These are phyloP conservation scores for Melocanna baccifera DNA, from an alignment of 176 grass and related monocot species.

Conservation along the genomic window DNA sequence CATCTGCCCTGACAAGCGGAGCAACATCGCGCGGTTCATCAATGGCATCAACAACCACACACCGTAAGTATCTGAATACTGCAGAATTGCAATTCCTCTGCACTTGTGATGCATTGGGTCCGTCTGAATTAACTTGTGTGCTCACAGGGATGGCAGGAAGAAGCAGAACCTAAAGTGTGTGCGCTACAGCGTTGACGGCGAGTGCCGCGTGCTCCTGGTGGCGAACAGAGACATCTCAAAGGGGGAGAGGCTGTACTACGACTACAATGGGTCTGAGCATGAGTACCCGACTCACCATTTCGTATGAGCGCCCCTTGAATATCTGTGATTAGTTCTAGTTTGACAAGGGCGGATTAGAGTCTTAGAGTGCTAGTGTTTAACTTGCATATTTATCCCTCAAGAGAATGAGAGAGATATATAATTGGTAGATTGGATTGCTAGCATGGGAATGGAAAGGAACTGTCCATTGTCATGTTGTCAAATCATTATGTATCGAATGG, in stretches of 20 bases:
- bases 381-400: neutral
- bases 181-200: slow-evolving; percentile 55
- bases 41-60: slow-evolving; percentile 98
- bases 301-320: slow-evolving; percentile 43
- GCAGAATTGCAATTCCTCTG: neutral
- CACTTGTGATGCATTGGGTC: neutral
- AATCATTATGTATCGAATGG: neutral
- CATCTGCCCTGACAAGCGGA: slow-evolving; percentile 77
- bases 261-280: slow-evolving; percentile 84
- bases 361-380: neutral
- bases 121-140: neutral
- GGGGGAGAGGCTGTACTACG: slow-evolving; percentile 93
- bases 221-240: slow-evolving; percentile 81
- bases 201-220: slow-evolving; percentile 75
- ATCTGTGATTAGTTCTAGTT: neutral
- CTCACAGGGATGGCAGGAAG: slow-evolving; percentile 78
- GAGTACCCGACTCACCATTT: slow-evolving; percentile 99
- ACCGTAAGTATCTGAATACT: slow-evolving; percentile 14
- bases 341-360: no score
- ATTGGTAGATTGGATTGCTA: neutral
- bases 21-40: slow-evolving; percentile 95
- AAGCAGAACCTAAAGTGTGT: slow-evolving; percentile 98
- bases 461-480: neutral
- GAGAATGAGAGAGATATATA: neutral
- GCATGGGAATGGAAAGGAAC: neutral